Conservation (phyloP, 1,284 basidiomycete species). For the Phlebopus sp. region DNA sequence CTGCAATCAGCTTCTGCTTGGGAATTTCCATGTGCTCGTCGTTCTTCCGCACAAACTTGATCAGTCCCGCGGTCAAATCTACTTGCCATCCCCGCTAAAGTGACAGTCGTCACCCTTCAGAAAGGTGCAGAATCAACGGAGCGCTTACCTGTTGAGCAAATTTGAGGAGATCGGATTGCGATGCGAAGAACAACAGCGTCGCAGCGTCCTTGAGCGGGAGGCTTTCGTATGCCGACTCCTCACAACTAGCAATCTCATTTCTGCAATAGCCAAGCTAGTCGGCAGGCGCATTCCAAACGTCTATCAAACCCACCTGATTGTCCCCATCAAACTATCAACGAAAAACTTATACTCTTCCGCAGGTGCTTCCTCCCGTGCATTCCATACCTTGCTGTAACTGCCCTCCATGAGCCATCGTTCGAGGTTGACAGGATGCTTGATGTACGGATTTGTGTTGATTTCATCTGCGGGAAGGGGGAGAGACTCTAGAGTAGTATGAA, state of each 20-base stretch:
- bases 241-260: slow-evolving; percentile 92
- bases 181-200: slow-evolving; percentile 85
- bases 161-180: slow-evolving; percentile 67
- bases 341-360: slow-evolving; percentile 89
- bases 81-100: slow-evolving; percentile 72
- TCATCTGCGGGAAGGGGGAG: slow-evolving; percentile 75
- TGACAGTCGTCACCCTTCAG: background rate
- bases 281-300: background rate
- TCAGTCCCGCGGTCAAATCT: slow-evolving; percentile 55
- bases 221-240: slow-evolving; percentile 86
- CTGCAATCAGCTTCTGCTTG: slow-evolving; percentile 74
- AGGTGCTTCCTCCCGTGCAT: slow-evolving; percentile 85
- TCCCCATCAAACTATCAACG: slow-evolving; percentile 89
- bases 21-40: slow-evolving; percentile 81
- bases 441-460: slow-evolving; percentile 73
- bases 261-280: slow-evolving; percentile 36
- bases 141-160: slow-evolving; percentile 72
- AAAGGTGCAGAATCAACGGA: background rate
- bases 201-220: slow-evolving; percentile 86
- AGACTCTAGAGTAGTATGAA: slow-evolving; percentile 99
- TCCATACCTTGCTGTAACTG: slow-evolving; percentile 97
- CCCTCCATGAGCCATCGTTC: slow-evolving; percentile 99
- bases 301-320: slow-evolving; percentile 62
- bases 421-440: slow-evolving; percentile 84
- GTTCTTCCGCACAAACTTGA: slow-evolving; percentile 66